Conservation (phyloP, 257 asterid species). For the Nicotiana undulata region DNA sequence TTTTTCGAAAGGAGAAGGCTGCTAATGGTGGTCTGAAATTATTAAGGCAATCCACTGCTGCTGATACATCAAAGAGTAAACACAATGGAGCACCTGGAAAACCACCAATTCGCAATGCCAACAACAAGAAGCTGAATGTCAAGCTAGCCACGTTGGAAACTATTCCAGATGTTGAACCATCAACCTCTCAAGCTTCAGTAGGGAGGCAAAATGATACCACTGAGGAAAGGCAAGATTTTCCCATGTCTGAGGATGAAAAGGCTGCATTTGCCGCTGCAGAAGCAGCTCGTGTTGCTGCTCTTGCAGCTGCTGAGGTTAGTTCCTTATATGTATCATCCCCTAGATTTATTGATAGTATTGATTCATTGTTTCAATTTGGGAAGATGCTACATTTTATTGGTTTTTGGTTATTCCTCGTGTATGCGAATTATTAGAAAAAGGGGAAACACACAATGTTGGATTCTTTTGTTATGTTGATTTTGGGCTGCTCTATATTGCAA, state of each 20-base stretch:
- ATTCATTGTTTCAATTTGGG: background rate
- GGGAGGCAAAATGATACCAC: slow-evolving; percentile 34
- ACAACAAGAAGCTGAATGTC: slow-evolving; percentile 30
- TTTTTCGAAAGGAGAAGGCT: slow-evolving; percentile 95
- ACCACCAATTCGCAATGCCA: slow-evolving; percentile 61
- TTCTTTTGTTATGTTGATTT: slow-evolving; percentile 5
- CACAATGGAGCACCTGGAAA: slow-evolving; percentile 44
- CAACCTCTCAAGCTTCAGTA: slow-evolving; percentile 49
- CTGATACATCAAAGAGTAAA: slow-evolving; percentile 48
- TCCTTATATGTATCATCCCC: background rate
- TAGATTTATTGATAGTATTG: background rate
- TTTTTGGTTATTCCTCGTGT: background rate
- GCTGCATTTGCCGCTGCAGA: slow-evolving; percentile 92
- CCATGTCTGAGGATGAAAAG: slow-evolving; percentile 85
- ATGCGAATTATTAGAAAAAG: background rate
- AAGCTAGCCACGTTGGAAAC: slow-evolving; percentile 36
- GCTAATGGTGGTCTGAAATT: slow-evolving; percentile 55
- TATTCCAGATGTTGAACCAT: slow-evolving; percentile 37
- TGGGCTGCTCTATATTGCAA: background rate
- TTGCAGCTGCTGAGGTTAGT: slow-evolving; percentile 96
- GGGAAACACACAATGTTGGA: background rate
- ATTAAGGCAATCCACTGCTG: slow-evolving; percentile 38
- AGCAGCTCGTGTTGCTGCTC: slow-evolving; percentile 86
- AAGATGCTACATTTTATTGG: background rate
- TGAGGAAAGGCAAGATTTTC: slow-evolving; percentile 40